Evolutionary conservation across 73 alveolate species (phyloP).

Genomic region (Stentor coeruleus): DNA sequence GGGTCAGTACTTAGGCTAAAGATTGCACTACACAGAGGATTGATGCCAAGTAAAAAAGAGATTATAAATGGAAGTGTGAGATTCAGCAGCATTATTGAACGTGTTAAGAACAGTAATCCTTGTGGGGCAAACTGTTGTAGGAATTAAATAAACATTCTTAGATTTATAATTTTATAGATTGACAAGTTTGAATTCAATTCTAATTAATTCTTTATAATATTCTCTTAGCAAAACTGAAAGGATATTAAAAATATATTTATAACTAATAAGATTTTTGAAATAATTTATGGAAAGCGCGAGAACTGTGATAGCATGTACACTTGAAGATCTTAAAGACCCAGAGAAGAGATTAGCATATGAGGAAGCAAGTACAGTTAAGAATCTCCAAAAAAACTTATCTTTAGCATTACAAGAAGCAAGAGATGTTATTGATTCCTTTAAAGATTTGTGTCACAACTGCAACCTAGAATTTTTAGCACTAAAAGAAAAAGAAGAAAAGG

Average conservation of each 20-base stretch:
- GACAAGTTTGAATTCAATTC: no score
- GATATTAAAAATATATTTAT: no score
- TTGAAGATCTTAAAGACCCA: background rate
- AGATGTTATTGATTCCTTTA: background rate
- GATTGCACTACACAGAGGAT: constrained; percentile 25
- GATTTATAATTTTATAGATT: no score
- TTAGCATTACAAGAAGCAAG: background rate
- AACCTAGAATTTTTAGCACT: background rate
- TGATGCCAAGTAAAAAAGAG: constrained; percentile 19
- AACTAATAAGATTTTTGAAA: no score
- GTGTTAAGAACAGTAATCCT: background rate
- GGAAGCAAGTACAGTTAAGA: background rate
- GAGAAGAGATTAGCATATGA: background rate
- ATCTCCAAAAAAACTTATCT: background rate
- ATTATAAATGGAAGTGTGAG: background rate
- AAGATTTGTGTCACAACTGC: background rate
- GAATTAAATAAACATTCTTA: no score
- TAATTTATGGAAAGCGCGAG: background rate
- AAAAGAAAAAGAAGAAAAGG: background rate
- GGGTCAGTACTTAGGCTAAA: constrained; percentile 14
- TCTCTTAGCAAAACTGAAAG: no score
- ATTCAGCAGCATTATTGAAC: constrained; percentile 17
- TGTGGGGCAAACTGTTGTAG: constrained; percentile 10
- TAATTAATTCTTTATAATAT: no score
- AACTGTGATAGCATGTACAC: background rate